Evolutionary conservation across 768 basidiomycete genomes (phyloP), one percentile per base, ranked within the genome.

Genomic region (Collybia nuda): DNA sequence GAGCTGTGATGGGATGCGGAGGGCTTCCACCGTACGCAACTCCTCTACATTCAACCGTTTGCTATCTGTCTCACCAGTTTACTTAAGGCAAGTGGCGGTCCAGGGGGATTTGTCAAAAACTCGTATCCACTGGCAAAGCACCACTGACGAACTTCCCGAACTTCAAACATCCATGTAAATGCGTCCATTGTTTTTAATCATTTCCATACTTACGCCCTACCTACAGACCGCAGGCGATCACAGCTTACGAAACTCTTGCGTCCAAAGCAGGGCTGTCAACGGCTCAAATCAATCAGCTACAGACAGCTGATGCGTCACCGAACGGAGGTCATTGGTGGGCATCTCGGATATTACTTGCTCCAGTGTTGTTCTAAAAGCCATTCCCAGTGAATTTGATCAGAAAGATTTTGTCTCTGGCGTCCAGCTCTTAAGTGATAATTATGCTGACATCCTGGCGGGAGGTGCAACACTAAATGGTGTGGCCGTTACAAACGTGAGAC

Each of bases 381-480:
- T 22, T 38, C 48, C 9, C 7, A 64, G 63, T 40, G 63, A 58
- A 56, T 65, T 65, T 51, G 63, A 65, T 51, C 36, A 61, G 47
- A 40, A 53, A 40, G 62, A 54, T 41, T 65, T 65, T 35, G 62
- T 63, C 12, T 59, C 63, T 21, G 63, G 63, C 24, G 60, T 63
- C 3, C 62, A 63, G 52, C 56, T 65, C n/a, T 44, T 65, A 22
- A 57, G 56, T 1, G 53, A 65, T 46, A 65, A 65, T 51, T 65
- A 53, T 41, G 40, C 19, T 21, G 49, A 43, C 37, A 58, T 62
- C 37, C 39, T 62, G 19, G 28, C 42, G 6, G 59, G 56, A 12
- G 50, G 53, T 41, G 57, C 45, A 7, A 51, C 43, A 21, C 45
- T 58, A 36, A 58, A 56, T 37, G 58, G 52, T 22, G 53, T 55